Conservation (phyloP, 1,284 basidiomycete genomes). For the Apiotrichum veenhuisii region DNA sequence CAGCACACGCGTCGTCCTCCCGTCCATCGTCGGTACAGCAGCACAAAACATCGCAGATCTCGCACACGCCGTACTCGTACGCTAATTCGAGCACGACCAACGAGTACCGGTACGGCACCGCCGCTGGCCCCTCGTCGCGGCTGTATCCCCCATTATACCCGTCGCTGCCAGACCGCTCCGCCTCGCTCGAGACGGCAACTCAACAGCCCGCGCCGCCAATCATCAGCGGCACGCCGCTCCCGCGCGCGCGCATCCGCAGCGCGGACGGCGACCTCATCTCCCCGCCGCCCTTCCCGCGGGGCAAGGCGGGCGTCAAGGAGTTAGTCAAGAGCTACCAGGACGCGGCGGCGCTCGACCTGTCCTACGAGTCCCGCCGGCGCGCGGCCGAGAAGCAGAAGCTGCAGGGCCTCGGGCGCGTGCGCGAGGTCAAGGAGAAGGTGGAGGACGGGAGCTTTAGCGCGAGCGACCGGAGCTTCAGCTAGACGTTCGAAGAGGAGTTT, state of each 20-base stretch:
- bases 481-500: background rate
- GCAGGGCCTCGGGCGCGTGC: conserved; percentile 8
- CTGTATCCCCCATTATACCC: conserved; percentile 12
- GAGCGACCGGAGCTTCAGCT: background rate
- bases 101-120: conserved; percentile 7
- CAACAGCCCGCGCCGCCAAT: background rate
- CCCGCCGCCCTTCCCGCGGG: background rate
- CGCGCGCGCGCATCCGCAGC: background rate
- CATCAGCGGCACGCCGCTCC: conserved; percentile 7
- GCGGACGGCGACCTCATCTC: background rate
- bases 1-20: too few species aligned
- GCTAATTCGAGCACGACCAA: background rate
- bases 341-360: conserved; percentile 8
- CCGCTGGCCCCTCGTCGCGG: background rate
- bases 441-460: conserved; percentile 5
- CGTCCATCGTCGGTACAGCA: too few species aligned
- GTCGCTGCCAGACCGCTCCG: conserved; percentile 5
- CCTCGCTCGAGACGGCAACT: background rate
- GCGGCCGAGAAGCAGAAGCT: conserved; percentile 7
- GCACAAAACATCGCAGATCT: too few species aligned
- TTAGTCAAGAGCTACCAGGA: conserved; percentile 8
- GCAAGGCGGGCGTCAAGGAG: conserved; percentile 1
- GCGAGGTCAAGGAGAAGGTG: conserved; percentile 1
- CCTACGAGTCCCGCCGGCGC: conserved; percentile 10
- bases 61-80: background rate